Conservation (phyloP, 208 protist species). For the Cochliopodium minus region DNA sequence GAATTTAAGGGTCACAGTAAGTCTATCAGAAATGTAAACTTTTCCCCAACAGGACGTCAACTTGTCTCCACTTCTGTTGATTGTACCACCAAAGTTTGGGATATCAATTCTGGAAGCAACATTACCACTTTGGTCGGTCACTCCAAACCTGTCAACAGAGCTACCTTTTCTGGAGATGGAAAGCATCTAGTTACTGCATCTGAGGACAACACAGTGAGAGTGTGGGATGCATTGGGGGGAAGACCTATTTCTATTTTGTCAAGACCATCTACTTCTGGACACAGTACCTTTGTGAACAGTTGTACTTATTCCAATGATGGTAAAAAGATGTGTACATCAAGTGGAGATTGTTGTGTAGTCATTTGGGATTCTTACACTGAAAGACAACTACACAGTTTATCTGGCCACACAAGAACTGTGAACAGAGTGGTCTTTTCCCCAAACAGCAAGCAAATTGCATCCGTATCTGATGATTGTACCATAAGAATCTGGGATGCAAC, state of each 20-base stretch:
- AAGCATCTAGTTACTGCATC: constrained; percentile 17
- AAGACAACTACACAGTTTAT: constrained; percentile 6
- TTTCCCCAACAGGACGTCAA: constrained; percentile 82
- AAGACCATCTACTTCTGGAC: constrained; percentile 50
- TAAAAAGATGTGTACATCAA: constrained; percentile 66
- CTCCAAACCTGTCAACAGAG: constrained; percentile 15
- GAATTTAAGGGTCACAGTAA: constrained; percentile 83
- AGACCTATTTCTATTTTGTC: background rate
- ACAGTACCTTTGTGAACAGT: constrained; percentile 77
- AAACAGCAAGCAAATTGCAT: constrained; percentile 33
- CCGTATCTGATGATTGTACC: constrained; percentile 42
- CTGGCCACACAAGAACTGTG: constrained; percentile 16
- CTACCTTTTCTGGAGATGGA: constrained; percentile 24
- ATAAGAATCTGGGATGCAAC: constrained; percentile 58
- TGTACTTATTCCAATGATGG: constrained; percentile 80
- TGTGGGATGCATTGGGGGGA: constrained; percentile 25
- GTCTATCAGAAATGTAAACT: constrained; percentile 69
- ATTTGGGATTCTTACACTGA: constrained; percentile 62
- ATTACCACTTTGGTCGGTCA: constrained; percentile 9
- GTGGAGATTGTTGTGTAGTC: constrained; percentile 81
- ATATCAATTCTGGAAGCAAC: constrained; percentile 28
- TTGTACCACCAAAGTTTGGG: constrained; percentile 88
- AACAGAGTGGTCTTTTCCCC: constrained; percentile 2
- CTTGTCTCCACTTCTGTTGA: constrained; percentile 81
- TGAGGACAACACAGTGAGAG: constrained; percentile 15